A percentile compares a stretch with the other conserved stretches of the same genome.
Conservation (phyloP, 192 early-diverging fungal species). For the Coemansia reversa region DNA sequence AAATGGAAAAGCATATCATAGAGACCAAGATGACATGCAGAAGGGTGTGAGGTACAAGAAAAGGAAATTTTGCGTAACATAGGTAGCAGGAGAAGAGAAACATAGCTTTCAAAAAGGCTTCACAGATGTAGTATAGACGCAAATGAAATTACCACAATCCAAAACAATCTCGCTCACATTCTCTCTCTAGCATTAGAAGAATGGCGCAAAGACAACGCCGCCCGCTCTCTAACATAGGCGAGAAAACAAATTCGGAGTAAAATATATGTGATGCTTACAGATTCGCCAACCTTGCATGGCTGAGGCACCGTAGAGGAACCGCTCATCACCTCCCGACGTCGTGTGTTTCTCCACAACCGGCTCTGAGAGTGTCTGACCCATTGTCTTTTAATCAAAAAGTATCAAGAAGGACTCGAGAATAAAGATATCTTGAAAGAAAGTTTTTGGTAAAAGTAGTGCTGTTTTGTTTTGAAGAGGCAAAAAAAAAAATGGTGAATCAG, state of each 20-base stretch:
- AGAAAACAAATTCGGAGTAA: slow-evolving; percentile 6
- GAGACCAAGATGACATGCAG: slow-evolving; percentile 20
- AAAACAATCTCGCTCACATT: not conserved
- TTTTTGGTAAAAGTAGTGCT: slow-evolving; percentile 2
- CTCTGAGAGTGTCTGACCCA: slow-evolving; percentile 97
- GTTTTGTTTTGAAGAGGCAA: slow-evolving; percentile 2
- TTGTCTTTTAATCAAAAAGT: slow-evolving; percentile 38
- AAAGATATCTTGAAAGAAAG: slow-evolving; percentile 9
- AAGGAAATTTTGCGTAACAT: not conserved
- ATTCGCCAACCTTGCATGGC: slow-evolving; percentile 98
- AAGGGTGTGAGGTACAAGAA: slow-evolving; percentile 10
- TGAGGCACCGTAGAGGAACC: slow-evolving; percentile 81
- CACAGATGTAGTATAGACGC: not conserved
- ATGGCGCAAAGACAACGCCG: not conserved
- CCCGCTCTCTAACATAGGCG: not conserved
- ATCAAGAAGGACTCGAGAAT: slow-evolving; percentile 9
- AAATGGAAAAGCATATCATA: not conserved
- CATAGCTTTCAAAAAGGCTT: not conserved
- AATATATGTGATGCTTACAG: slow-evolving; percentile 44
- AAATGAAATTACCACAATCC: not conserved
- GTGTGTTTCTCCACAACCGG: slow-evolving; percentile 90
- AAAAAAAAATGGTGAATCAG: not conserved
- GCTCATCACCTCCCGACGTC: slow-evolving; percentile 66
- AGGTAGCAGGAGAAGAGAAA: not conserved
- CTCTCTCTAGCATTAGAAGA: not conserved